A percentile compares a stretch with the other conserved stretches of the same genome.
These are phyloP conservation scores for Scedosporium minutisporum DNA, from an alignment of 2,329 filamentous ascomycete species.

Conservation along the genomic window DNA sequence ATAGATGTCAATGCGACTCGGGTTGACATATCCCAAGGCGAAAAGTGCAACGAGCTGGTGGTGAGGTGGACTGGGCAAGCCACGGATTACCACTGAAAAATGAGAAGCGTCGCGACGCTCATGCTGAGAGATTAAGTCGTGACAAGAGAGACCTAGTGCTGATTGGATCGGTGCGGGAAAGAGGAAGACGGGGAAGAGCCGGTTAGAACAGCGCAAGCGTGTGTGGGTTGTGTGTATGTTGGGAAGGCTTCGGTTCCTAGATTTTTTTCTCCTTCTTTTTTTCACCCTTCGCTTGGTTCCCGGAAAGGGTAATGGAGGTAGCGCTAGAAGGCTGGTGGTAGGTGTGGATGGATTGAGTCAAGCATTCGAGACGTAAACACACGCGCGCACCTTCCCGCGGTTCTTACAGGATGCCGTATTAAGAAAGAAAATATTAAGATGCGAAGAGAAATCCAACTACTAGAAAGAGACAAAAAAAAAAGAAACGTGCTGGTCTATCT, in stretches of 20 bases:
- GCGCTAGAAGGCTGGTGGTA: not conserved
- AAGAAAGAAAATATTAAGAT: not conserved
- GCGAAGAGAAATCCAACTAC: not conserved
- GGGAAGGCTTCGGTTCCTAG: not conserved
- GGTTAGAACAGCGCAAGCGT: not conserved
- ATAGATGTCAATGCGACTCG: too few relatives aligned
- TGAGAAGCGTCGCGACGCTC: not conserved
- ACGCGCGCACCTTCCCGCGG: not conserved
- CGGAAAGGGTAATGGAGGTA: not conserved
- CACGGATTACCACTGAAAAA: not conserved
- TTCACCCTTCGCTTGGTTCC: not conserved
- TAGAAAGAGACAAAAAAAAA: not conserved
- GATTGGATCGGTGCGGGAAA: not conserved
- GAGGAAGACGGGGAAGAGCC: not conserved
- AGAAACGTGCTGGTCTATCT: not conserved
- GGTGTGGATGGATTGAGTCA: not conserved
- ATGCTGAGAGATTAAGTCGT: not conserved
- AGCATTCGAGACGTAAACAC: not conserved
- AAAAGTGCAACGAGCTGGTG: not conserved
- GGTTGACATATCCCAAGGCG: too few relatives aligned
- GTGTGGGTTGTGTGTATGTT: not conserved
- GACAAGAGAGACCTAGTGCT: not conserved
- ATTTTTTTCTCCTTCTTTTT: not conserved
- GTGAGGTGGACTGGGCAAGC: not conserved
- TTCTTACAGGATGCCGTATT: not conserved